Percentiles rank a stretch among this genome's conserved stretches.
Conservation (phyloP, 2,329 filamentous ascomycete species). For the Moelleriella libera region DNA sequence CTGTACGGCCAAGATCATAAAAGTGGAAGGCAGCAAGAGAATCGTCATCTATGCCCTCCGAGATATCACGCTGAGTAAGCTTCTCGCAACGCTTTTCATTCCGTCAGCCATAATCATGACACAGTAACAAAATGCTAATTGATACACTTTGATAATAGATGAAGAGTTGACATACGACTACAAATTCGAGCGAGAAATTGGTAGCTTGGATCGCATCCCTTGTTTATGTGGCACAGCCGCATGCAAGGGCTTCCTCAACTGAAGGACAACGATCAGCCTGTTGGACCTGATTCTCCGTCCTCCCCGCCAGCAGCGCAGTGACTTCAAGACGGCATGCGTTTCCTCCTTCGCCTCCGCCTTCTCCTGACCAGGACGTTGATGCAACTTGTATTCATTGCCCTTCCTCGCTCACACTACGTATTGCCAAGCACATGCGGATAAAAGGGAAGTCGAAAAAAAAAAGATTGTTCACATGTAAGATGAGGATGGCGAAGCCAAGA, state of each 20-base stretch:
- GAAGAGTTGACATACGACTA: slow-evolving; percentile 99
- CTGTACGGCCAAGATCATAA: slow-evolving; percentile 98
- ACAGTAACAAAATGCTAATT: neutral
- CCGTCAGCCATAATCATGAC: neutral
- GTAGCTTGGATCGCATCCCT: slow-evolving; percentile 86
- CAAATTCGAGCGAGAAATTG: slow-evolving; percentile 97
- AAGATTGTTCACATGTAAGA: neutral
- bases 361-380: no score
- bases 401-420: no score
- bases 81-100: neutral
- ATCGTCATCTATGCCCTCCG: slow-evolving; percentile 98
- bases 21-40: slow-evolving; percentile 91
- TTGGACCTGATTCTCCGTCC: neutral
- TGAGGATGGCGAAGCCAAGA: no score
- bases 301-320: neutral
- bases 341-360: neutral
- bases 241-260: slow-evolving; percentile 99
- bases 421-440: no score
- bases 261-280: slow-evolving; percentile 14
- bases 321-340: neutral
- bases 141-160: slow-evolving; percentile 39
- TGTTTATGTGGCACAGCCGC: slow-evolving; percentile 92
- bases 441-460: neutral
- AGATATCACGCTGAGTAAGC: slow-evolving; percentile 88
- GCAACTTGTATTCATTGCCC: no score